Evolutionary conservation across 805 yeast genomes (phyloP).

Genomic region (Naumovozyma baii): DNA sequence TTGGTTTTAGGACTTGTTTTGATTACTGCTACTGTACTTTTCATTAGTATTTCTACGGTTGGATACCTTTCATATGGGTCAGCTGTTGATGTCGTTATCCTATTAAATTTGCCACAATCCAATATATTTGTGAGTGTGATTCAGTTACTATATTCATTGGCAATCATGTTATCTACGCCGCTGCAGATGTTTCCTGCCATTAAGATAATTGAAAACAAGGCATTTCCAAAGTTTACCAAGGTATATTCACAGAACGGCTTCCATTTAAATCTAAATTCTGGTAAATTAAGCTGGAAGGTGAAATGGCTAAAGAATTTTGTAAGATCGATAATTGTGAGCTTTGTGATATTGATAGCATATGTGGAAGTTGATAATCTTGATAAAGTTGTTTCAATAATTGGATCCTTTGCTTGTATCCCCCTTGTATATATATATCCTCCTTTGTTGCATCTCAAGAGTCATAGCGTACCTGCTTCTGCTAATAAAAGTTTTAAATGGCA

Average conservation of each 20-base stretch:
- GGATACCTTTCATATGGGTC: slow-evolving; percentile 67
- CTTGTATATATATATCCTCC: slow-evolving; percentile 83
- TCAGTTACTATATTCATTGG: slow-evolving; percentile 64
- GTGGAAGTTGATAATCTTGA: slow-evolving; percentile 63
- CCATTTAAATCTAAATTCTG: slow-evolving; percentile 33
- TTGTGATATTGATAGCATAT: slow-evolving; percentile 51
- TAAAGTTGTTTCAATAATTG: slow-evolving; percentile 68
- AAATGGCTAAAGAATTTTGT: slow-evolving; percentile 63
- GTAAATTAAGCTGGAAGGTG: slow-evolving; percentile 41
- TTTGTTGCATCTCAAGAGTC: slow-evolving; percentile 52
- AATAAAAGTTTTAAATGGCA: slow-evolving; percentile 20
- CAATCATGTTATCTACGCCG: slow-evolving; percentile 73
- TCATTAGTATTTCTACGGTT: slow-evolving; percentile 53
- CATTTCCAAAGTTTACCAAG: slow-evolving; percentile 37
- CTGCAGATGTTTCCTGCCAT: slow-evolving; percentile 73
- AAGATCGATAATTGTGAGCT: slow-evolving; percentile 43
- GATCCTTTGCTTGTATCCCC: slow-evolving; percentile 79
- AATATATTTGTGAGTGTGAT: slow-evolving; percentile 52
- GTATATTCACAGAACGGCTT: slow-evolving; percentile 12
- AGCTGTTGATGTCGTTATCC: slow-evolving; percentile 53
- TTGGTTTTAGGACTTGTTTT: slow-evolving; percentile 53
- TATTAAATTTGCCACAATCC: slow-evolving; percentile 61
- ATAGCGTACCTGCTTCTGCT: slow-evolving; percentile 25
- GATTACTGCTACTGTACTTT: slow-evolving; percentile 49
- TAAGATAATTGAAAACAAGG: slow-evolving; percentile 54